Conservation (phyloP, 1,284 basidiomycete genomes). For the Cryptococcus floricola region DNA sequence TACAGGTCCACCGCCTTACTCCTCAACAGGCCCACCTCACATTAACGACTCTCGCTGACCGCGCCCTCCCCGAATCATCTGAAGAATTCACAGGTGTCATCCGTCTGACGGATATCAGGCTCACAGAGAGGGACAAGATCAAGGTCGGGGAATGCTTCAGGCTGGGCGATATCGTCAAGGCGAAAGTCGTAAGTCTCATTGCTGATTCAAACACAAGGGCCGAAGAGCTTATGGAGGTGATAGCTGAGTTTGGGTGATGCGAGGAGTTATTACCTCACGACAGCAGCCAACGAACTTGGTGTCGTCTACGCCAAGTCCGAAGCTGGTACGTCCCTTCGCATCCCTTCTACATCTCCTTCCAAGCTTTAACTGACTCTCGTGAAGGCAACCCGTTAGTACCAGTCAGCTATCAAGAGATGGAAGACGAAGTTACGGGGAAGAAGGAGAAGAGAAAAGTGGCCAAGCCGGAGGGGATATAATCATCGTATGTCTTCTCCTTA, state of each 20-base stretch:
- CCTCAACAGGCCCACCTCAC: slow-evolving; percentile 81
- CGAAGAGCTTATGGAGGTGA: not conserved
- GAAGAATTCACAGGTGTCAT: slow-evolving; percentile 94
- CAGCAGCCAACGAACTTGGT: slow-evolving; percentile 88
- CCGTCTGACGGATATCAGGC: slow-evolving; percentile 83
- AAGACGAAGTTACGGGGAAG: slow-evolving; percentile 46
- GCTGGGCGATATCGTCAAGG: slow-evolving; percentile 91
- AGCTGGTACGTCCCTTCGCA: slow-evolving; percentile 42
- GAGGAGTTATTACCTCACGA: slow-evolving; percentile 89
- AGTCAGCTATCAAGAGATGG: slow-evolving; percentile 50
- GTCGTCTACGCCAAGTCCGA: slow-evolving; percentile 48
- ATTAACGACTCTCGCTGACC: slow-evolving; percentile 83
- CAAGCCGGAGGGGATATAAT: slow-evolving; percentile 44
- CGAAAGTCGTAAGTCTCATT: slow-evolving; percentile 69
- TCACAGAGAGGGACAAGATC: slow-evolving; percentile 87
- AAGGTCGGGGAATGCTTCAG: slow-evolving; percentile 93
- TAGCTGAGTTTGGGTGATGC: slow-evolving; percentile 91
- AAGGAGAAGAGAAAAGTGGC: slow-evolving; percentile 49
- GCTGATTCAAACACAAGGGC: not conserved
- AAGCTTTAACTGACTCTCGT: not conserved
- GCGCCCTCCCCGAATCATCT: slow-evolving; percentile 73
- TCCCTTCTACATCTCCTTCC: too few relatives aligned
- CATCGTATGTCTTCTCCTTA: too few relatives aligned
- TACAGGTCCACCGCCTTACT: slow-evolving; percentile 73
- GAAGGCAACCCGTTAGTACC: slow-evolving; percentile 46